Base-by-base conservation (phyloP, 208 protist genomes). In the Wallacemonas sp. region DNA sequence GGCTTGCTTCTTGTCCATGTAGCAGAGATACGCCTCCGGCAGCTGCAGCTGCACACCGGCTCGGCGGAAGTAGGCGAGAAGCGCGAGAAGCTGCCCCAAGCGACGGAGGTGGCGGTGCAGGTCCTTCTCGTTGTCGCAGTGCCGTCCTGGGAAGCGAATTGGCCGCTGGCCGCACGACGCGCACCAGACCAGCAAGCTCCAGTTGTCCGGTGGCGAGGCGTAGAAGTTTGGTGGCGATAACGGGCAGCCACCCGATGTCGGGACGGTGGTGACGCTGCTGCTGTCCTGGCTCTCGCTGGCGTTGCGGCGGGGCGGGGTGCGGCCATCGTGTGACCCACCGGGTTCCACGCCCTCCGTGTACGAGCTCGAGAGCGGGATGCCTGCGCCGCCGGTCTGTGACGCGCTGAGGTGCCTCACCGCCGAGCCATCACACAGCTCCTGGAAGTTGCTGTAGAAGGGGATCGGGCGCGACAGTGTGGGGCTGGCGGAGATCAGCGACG, bases 141-240 rank as follows among this genome's bases (percentile, higher is more conserved):
- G 52, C 41, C 61, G 55, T 6, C 70, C 74, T 16, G 60, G 36
- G 47, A 88, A 39, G 41, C 76, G 64, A 27, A 71, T 47, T 26
- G 74, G 65, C 17, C 65, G 49, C 6, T 73, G 71, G 1, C 12
- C 41, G 52, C 81, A 88, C 34, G 66, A 66, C 36, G 74, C 74
- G 58, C 81, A 88, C 71, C 76, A 84, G 60, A 79, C 70, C 0
- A 85, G 62, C 62, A 80, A 84, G 33, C 75, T 82, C 78, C 81
- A 88, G 33, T 76, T 74, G 1, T 78, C 74, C 2, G 69, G 55
- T 12, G 70, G 68, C 2, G 36, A 63, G 16, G 67, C 32, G 46
- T 75, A 29, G 44, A 75, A 85, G 16, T 44, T 11, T 4, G 73
- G 72, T 1, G 66, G 47, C 3, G 78, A 76, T 11, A 83, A 70